Base-by-base conservation (phyloP, 164 flowering plant genomes). In the Pachysandra terminalis region DNA sequence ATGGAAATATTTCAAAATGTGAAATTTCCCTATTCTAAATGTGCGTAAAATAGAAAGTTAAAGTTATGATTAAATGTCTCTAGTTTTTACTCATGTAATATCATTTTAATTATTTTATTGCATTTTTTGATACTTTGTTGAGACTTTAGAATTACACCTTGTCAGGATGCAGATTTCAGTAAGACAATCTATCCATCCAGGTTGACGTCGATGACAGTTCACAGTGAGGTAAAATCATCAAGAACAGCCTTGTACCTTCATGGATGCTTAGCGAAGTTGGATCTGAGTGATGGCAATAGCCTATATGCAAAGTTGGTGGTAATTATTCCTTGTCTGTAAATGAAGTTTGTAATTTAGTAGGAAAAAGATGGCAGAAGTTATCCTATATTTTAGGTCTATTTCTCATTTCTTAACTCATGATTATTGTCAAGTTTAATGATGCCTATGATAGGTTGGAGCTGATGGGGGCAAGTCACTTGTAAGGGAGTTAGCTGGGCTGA, bases 391-490 rank as follows among this genome's bases (percentile, higher is more conserved):
- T 15, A 61, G 32, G 59, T n/a, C 52, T 37, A 32, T 6, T 61
- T 68, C 19, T 40, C 21, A 7, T n/a, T 68, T 22, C 7, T 65
- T 9, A 21, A 23, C 54, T 13, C 49, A 48, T 56, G 26, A 56
- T 56, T 19, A 52, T 51, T 19, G 27, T 70, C n/a, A 52, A 61
- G 19, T 24, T 3, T 69, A 23, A 16, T 45, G 6, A 45, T 45
- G 51, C 10, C 71, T 64, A 14, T 69, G 37, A 49, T 78, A 96
- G 98, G 96, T 96, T 65, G 98, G 99, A 69, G 93, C 99, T 75
- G 99, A 96, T 83, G 99, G 99, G 28, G 83, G 81, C 68, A 90
- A 87, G 80, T 96, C 99, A 59, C 85, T 78, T 63, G 97, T 93
- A 65, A 82, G 98, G 80, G 95, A 92, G 69, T 73, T 93, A 59